Evolutionary conservation across 2,329 filamentous ascomycete genomes (phyloP).

Genomic region (Epichloe elymi): DNA sequence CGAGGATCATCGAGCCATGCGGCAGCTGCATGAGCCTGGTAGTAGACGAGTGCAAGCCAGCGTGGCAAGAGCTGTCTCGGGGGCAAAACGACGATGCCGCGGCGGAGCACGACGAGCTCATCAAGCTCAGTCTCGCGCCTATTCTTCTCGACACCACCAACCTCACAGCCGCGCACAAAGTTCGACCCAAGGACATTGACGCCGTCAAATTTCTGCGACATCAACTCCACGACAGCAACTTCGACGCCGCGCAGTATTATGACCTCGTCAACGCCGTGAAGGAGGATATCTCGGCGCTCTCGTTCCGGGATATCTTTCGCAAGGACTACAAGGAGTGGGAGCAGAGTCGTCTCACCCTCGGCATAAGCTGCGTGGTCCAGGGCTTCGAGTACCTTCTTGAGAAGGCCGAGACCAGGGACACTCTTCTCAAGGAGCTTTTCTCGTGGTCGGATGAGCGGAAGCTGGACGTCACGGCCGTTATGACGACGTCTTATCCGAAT

Average conservation of each 20-base stretch:
- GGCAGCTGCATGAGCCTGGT: slow-evolving; percentile 67
- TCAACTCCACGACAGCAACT: slow-evolving; percentile 27
- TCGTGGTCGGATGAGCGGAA: slow-evolving; percentile 41
- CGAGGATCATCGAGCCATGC: slow-evolving; percentile 49
- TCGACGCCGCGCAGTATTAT: slow-evolving; percentile 44
- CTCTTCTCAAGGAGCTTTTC: slow-evolving; percentile 35
- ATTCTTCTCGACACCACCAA: slow-evolving; percentile 63
- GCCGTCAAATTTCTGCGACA: slow-evolving; percentile 47
- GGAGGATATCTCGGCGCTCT: slow-evolving; percentile 48
- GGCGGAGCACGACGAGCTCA: slow-evolving; percentile 41
- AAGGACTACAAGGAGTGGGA: slow-evolving; percentile 81
- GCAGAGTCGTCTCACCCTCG: slow-evolving; percentile 42
- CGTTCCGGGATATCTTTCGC: slow-evolving; percentile 53
- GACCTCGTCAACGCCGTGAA: slow-evolving; percentile 49
- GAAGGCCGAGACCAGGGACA: slow-evolving; percentile 33
- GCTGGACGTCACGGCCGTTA: slow-evolving; percentile 52
- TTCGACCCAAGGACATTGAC: slow-evolving; percentile 45
- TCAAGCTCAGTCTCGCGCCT: slow-evolving; percentile 53
- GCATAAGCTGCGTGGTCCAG: slow-evolving; percentile 54
- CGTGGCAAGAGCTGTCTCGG: slow-evolving; percentile 41
- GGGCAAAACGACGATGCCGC: slow-evolving; percentile 1
- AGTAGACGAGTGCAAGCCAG: slow-evolving; percentile 40
- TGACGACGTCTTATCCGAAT: slow-evolving; percentile 49
- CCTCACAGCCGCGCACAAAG: slow-evolving; percentile 49
- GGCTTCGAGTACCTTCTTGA: slow-evolving; percentile 45